Evolutionary conservation across 2,329 filamentous ascomycete species (phyloP).

Genomic region (Colletotrichum siamense): DNA sequence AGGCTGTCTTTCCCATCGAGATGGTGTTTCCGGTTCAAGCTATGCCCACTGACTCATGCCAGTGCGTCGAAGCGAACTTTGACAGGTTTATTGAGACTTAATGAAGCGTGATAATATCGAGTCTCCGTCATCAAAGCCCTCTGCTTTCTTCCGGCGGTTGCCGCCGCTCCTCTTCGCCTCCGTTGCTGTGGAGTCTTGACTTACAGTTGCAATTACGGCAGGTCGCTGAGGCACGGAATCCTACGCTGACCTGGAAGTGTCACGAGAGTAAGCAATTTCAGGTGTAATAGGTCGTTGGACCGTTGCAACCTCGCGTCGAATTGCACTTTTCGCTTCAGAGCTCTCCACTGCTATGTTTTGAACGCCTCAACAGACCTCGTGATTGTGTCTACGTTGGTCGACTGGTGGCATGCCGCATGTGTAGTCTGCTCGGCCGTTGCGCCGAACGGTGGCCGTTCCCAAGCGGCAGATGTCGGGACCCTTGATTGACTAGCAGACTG

Average conservation of each 20-base stretch:
- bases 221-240: conserved; percentile 5
- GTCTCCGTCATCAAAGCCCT: conserved; percentile 2
- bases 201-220: neutral
- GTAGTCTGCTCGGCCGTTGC: neutral
- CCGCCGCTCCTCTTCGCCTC: neutral
- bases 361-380: neutral
- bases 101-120: neutral
- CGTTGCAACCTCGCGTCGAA: neutral
- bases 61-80: neutral
- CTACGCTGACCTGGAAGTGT: conserved; percentile 3
- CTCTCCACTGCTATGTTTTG: neutral
- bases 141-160: neutral
- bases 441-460: neutral
- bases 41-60: conserved; percentile 11
- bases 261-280: neutral
- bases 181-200: neutral
- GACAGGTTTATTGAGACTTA: conserved; percentile 10
- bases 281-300: neutral
- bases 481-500: neutral
- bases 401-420: neutral
- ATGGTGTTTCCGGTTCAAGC: conserved; percentile 1
- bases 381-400: neutral
- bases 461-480: neutral
- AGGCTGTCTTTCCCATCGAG: neutral
- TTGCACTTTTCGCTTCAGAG: neutral